phyloP scores from a whole-genome alignment of 2,329 filamentous ascomycete species.

The Whalleya microplaca region DNA sequence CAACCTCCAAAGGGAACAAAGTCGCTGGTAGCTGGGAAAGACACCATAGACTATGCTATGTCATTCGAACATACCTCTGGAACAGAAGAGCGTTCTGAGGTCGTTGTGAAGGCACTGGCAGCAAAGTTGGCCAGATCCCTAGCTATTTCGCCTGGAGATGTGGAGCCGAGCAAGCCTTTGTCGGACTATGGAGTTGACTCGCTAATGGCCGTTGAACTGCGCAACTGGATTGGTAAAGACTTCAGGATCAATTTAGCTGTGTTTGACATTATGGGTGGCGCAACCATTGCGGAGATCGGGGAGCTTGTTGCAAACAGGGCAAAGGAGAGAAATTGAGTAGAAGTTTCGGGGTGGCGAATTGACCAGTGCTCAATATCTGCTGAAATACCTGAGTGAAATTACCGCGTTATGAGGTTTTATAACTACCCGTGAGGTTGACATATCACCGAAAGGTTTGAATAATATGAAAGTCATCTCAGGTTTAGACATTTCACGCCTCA shows the following conservation, averaged over 20 bases:
- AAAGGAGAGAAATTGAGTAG: no score
- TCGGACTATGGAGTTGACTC: slow-evolving; percentile 38
- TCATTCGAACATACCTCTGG: slow-evolving; percentile 14
- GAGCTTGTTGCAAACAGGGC: no score
- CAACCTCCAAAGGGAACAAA: no score
- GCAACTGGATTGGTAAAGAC: slow-evolving; percentile 34
- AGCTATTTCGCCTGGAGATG: slow-evolving; percentile 26
- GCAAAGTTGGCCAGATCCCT: slow-evolving; percentile 24
- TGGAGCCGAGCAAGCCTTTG: slow-evolving; percentile 30
- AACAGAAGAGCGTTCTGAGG: slow-evolving; percentile 12
- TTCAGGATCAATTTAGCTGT: slow-evolving; percentile 17
- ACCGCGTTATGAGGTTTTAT: no score
- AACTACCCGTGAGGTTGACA: no score
- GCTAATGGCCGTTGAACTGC: slow-evolving; percentile 38
- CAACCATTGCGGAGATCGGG: slow-evolving; percentile 13
- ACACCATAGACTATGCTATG: no score
- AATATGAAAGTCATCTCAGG: no score
- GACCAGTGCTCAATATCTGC: not conserved
- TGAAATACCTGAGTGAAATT: no score
- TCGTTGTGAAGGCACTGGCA: slow-evolving; percentile 18
- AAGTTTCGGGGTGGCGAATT: not conserved
- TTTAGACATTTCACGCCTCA: no score
- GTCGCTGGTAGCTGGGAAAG: no score
- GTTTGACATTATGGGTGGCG: slow-evolving; percentile 24
- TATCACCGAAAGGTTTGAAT: no score